Evolutionary conservation across 257 asterid genomes (phyloP), one percentile per base, ranked within the genome.

Genomic region (Anisodus acutangulus): DNA sequence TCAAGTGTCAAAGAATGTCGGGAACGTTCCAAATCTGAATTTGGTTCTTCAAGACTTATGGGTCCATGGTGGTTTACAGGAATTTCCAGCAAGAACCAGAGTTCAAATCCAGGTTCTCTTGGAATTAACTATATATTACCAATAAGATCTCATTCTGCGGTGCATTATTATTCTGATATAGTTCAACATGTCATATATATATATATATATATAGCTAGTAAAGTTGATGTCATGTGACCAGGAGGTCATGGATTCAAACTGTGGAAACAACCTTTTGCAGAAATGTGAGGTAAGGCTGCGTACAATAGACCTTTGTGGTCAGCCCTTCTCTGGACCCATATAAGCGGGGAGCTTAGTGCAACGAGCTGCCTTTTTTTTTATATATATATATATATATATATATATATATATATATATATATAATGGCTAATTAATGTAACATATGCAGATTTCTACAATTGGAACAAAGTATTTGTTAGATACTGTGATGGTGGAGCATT

Each of bases 401-500:
- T n/a, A n/a, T n/a, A n/a, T 22, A 22, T 22, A 22, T 22, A 22
- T 22, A 22, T 22, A 22, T 22, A 41, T 3, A 41, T 41, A 5
- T 31, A 26, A 37, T 68, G 1, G 9, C 2, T n/a, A 47, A 19
- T 45, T 3, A 57, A 57, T 57, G 66, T 59, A n/a, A 59, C n/a
- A 13, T 68, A 69, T 69, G 11, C 53, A 70, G 79, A 70, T 41
- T 70, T 70, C 53, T 70, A 37, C 12, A 47, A 70, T 5, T 70
- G 79, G 55, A 70, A 70, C n/a, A 70, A 70, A 39, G 79, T 41
- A 8, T 16, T 70, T 43, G 53, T 70, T 35, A 70, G 26, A 13
- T 70, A 70, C 55, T 70, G 79, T 41, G 55, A 70, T 41, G 79
- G 79, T 0, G 45, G 49, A 70, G 47, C 79, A 12, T 70, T 70